Base-by-base conservation (phyloP, 1,284 basidiomycete genomes). In the Blastosporella zonata region DNA sequence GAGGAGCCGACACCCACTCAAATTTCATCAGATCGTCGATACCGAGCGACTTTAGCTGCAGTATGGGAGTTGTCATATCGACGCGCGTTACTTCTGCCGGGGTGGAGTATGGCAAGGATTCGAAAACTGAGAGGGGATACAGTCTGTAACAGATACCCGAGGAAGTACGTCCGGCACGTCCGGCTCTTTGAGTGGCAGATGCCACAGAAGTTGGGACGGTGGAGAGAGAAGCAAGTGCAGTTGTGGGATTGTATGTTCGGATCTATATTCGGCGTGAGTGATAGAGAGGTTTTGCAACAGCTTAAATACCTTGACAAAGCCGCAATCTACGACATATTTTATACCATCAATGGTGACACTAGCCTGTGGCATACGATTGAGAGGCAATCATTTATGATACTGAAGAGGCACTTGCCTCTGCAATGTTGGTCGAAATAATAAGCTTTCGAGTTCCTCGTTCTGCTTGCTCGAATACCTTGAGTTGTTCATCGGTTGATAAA, bases 301-400 rank as follows among this genome's bases (percentile, higher is more conserved):
- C 2, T 20, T 23, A 31, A 22, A 33, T 55, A 91, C 91, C 79
- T 99, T 99, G 55, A 96, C 94, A 60, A 94, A 92, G 2, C 96
- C 97, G 47, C 83, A 87, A 62, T 99, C 96, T 3, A 99, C 78
- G n/a, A 99, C 95, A 62, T 87, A 98, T 58, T 87, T 87, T 55
- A 99, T 87, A 1, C 93, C 93, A 42, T 97, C 93, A 50, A 99
- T 97, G 0, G 96, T 99, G 12, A 99, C 89, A 66, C 92, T 95
- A 17, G 96, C 89, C 87, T 90, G 49, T 18, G 35, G 10, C 21
- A 41, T 22, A n/a, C 3, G 27, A 27, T 34, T 47, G 33, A 46
- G 31, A 49, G 12, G n/a, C 18, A 39, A 18, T 44, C 17, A 21
- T 20, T 5, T 10, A 36, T 33, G 20, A 18, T 37, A 37, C 25